Conservation (phyloP, 371 early-diverging fungal species). For the Sporodiniella umbellata region DNA sequence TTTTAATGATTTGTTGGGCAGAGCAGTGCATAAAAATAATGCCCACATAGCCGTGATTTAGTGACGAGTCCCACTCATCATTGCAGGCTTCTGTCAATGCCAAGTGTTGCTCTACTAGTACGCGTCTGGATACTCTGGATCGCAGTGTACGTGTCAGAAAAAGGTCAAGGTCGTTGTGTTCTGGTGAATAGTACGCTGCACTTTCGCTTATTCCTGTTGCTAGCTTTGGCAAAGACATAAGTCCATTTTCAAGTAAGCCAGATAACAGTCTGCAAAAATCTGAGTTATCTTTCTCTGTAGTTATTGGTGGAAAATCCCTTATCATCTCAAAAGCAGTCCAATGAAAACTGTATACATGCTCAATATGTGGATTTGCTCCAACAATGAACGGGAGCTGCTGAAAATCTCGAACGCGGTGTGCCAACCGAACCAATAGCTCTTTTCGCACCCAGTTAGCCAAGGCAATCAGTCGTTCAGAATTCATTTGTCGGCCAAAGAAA, state of each 20-base stretch:
- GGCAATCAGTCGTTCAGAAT: conserved; percentile 74
- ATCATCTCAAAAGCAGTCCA: conserved; percentile 86
- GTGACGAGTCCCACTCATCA: conserved; percentile 31
- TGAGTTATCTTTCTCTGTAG: conserved; percentile 69
- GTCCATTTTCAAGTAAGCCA: conserved; percentile 68
- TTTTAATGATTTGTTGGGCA: conserved; percentile 47
- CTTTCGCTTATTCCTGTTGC: conserved; percentile 86
- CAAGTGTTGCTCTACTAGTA: conserved; percentile 92
- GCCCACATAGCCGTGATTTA: conserved; percentile 47
- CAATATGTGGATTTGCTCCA: conserved; percentile 90
- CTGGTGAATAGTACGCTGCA: conserved; percentile 41
- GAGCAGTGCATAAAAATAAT: conserved; percentile 59
- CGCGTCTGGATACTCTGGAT: conserved; percentile 88
- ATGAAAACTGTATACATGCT: conserved; percentile 83
- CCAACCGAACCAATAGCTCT: conserved; percentile 88
- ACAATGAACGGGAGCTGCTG: conserved; percentile 90
- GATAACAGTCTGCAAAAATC: conserved; percentile 73
- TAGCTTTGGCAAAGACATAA: conserved; percentile 82
- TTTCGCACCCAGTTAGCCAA: conserved; percentile 87
- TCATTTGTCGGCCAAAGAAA: conserved; percentile 90
- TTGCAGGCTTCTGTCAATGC: conserved; percentile 69
- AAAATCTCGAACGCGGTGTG: conserved; percentile 88
- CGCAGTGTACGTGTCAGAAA: conserved; percentile 90
- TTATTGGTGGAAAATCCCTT: conserved; percentile 63
- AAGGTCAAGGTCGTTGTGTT: conserved; percentile 53